A percentile compares a stretch with the other conserved stretches of the same genome.
phyloP scores from a whole-genome alignment of 2,329 filamentous ascomycete species.

The Colletotrichum falcatum region DNA sequence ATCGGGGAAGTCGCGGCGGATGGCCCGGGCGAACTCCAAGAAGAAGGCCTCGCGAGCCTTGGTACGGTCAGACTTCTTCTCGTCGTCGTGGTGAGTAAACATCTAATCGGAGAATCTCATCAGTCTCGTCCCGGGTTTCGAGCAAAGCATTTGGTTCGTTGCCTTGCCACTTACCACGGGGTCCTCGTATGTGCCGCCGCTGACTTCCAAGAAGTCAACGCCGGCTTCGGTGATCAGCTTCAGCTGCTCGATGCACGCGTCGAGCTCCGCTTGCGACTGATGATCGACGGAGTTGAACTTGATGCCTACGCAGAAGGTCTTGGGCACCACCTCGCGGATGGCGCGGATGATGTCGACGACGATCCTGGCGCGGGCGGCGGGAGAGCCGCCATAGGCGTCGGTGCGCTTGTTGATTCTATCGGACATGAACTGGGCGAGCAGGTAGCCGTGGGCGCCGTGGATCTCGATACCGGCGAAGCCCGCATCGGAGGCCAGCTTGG shows the following conservation, averaged over 20 bases:
- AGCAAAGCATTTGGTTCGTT: neutral
- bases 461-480: slow-evolving; percentile 61
- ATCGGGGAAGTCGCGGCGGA: slow-evolving; percentile 58
- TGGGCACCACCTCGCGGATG: slow-evolving; percentile 52
- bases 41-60: slow-evolving; percentile 75
- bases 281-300: slow-evolving; percentile 71
- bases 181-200: slow-evolving; percentile 71
- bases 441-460: slow-evolving; percentile 67
- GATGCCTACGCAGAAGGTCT: slow-evolving; percentile 62
- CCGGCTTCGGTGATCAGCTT: slow-evolving; percentile 59
- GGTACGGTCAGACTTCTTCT: slow-evolving; percentile 56
- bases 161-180: slow-evolving; percentile 53
- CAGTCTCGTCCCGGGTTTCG: slow-evolving; percentile 50
- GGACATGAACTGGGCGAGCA: slow-evolving; percentile 67
- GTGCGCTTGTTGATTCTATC: slow-evolving; percentile 62
- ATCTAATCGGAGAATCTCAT: neutral
- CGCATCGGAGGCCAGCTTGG: slow-evolving; percentile 59
- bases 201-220: slow-evolving; percentile 77
- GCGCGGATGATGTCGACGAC: slow-evolving; percentile 63
- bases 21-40: slow-evolving; percentile 70
- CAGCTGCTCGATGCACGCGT: slow-evolving; percentile 70
- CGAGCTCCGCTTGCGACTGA: slow-evolving; percentile 57
- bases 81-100: slow-evolving; percentile 35
- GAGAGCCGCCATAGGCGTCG: slow-evolving; percentile 67
- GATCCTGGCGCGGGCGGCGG: slow-evolving; percentile 61